Evolutionary conservation across 2,329 filamentous ascomycete species (phyloP), one percentile per base, ranked within the genome.

Genomic region (Parastagonospora nodorum): DNA sequence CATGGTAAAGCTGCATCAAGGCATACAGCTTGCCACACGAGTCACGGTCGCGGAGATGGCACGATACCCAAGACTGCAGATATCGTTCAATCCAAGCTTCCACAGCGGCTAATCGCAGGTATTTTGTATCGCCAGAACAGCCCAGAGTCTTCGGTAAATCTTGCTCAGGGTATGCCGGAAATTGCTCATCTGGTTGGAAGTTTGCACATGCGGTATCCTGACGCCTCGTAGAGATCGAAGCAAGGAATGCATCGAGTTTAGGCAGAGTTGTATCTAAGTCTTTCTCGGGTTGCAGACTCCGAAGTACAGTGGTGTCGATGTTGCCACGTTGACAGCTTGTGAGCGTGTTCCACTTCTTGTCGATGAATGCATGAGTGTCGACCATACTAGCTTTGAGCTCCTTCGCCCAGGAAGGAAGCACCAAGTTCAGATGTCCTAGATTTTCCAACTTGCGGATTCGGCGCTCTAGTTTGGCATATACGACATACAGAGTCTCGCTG

Each of bases 41-140:
- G 0, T 33, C n/a, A 0, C 38, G 32, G 9, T 61, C 50, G 0
- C n/a, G n/a, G 2, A 61, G 47, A 33, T 76, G 55, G 0, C n/a
- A 4, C 1, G 55, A 39, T 1, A 77, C 36, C 80, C 81, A 83
- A 0, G 15, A 9, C 0, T 60, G 39, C 0, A 84, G 71, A 32
- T 74, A 42, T 0, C 55, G 14, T 1, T 68, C 63, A 2, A 83
- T 77, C 83, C 83, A 85, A 0, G 44, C 32, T 58, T 86, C 83
- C 11, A 84, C 69, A 4, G 69, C 71, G 6, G 0, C 83, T 80
- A n/a, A 77, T 60, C 0, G 79, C 75, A 8, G 86, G 19, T 42
- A 19, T 10, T 6, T 58, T 27, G 64, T 45, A 37, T 68, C 63
- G 7, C 41, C 48, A 8, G 40, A 12, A 15, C 16, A 31, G 35